Evolutionary conservation across 1,284 basidiomycete species (phyloP).

Genomic region (Sparassis latifolia): DNA sequence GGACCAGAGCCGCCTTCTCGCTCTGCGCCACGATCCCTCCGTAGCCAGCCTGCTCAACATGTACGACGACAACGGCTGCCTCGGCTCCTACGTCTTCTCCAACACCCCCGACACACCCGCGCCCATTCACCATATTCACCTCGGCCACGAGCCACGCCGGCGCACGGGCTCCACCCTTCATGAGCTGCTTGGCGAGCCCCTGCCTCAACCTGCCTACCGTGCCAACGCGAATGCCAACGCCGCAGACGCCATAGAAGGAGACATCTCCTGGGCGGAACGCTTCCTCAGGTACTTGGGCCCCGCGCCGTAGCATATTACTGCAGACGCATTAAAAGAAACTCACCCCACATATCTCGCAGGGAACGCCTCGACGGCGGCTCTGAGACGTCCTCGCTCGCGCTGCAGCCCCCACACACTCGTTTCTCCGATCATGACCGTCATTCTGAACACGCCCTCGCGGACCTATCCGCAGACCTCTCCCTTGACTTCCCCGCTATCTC

Average conservation of each 20-base stretch:
- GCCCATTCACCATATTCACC: constrained; percentile 14
- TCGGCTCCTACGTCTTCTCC: constrained; percentile 56
- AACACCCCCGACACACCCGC: constrained; percentile 45
- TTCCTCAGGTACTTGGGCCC: constrained; percentile 48
- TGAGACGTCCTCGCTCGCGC: constrained; percentile 9
- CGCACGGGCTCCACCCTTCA: constrained; percentile 66
- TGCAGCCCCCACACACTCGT: constrained; percentile 23
- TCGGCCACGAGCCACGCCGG: constrained; percentile 45
- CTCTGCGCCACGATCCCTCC: constrained; percentile 67
- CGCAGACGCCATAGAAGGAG: constrained; percentile 45
- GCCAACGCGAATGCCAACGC: constrained; percentile 1
- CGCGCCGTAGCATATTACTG: no score
- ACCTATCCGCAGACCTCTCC: constrained; percentile 40
- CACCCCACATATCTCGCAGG: constrained; percentile 3
- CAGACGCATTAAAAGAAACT: no score
- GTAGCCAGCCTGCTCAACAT: constrained; percentile 64
- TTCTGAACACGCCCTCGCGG: constrained; percentile 27
- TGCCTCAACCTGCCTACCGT: constrained; percentile 11
- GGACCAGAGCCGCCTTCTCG: constrained; percentile 46
- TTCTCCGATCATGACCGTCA: constrained; percentile 18
- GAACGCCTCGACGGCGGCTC: constrained; percentile 15
- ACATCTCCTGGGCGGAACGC: constrained; percentile 76
- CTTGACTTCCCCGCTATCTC: constrained; percentile 47
- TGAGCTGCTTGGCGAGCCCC: constrained; percentile 54
- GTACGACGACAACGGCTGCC: constrained; percentile 64